Percentiles rank a stretch among this genome's conserved stretches.
Conservation (phyloP, 2,329 filamentous ascomycete genomes). For the Trichoderma arundinaceum region DNA sequence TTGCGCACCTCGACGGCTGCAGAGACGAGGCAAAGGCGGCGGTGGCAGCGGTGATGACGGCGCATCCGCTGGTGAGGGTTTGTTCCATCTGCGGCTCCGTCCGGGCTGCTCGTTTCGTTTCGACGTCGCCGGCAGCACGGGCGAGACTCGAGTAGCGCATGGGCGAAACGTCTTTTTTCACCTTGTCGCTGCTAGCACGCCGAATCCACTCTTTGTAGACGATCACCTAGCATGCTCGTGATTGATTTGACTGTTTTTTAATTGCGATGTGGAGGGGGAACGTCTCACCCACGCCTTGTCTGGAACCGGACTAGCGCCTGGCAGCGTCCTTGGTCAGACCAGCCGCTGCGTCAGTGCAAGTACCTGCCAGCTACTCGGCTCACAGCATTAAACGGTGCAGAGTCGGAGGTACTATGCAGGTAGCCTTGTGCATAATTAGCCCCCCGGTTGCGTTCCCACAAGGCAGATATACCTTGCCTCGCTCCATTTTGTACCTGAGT, state of each 20-base stretch:
- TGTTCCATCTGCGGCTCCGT: constrained; percentile 24
- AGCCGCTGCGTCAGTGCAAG: background rate
- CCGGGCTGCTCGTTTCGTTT: background rate
- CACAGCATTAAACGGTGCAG: too few species aligned
- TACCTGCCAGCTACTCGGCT: background rate
- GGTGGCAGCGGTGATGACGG: constrained; percentile 14
- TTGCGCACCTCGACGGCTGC: too few species aligned
- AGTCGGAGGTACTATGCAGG: background rate
- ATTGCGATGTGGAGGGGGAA: constrained; percentile 24
- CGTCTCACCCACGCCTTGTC: constrained; percentile 23
- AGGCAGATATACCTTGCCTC: constrained; percentile 9
- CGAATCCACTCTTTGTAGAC: constrained; percentile 27
- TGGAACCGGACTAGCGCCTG: background rate
- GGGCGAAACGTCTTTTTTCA: background rate
- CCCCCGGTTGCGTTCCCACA: constrained; percentile 12
- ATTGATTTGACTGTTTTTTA: constrained; percentile 24
- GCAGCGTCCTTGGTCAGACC: background rate
- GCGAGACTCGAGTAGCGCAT: background rate
- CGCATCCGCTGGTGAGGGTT: constrained; percentile 19
- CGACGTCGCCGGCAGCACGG: background rate
- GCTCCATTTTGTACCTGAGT: constrained; percentile 14
- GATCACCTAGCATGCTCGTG: constrained; percentile 21
- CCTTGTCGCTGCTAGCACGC: constrained; percentile 1
- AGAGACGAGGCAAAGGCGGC: background rate
- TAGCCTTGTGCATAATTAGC: background rate